phyloP scores from a whole-genome alignment of 495 filamentous ascomycete species.

The Filosporella fistucella region DNA sequence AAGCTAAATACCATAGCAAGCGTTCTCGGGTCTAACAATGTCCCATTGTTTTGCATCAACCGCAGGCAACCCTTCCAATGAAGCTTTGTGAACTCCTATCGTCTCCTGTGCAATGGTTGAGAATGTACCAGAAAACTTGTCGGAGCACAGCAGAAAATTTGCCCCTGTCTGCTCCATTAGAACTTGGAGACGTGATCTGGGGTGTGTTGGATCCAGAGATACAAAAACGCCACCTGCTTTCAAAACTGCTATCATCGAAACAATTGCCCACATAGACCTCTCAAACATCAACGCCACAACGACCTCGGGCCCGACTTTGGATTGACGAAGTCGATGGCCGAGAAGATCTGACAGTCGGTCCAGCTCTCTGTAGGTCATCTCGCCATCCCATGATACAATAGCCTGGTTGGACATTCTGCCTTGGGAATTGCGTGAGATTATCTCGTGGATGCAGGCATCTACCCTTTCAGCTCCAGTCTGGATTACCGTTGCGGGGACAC shows the following conservation, averaged over 20 bases:
- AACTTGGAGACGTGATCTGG: not conserved
- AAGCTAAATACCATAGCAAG: not conserved
- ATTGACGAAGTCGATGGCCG: not conserved
- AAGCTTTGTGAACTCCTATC: not conserved
- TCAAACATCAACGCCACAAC: not conserved
- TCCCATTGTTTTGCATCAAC: not conserved
- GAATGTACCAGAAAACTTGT: not conserved
- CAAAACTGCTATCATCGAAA: not conserved
- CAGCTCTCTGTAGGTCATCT: not conserved
- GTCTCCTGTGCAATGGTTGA: not conserved
- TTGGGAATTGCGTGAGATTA: not conserved
- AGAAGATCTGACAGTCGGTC: not conserved
- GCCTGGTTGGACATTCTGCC: not conserved
- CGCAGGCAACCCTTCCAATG: not conserved
- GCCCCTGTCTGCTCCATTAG: not conserved
- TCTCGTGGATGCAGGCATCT: not conserved
- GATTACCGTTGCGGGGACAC: not conserved
- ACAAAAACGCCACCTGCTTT: conserved; percentile 1
- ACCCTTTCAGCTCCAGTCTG: not conserved
- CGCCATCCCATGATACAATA: not conserved
- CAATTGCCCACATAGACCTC: not conserved
- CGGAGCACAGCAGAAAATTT: not conserved
- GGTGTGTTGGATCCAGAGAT: not conserved
- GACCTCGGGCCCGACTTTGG: not conserved
- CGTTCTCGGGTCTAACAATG: not conserved